These are phyloP conservation scores for Hypomyces perniciosus DNA, from an alignment of 2,329 filamentous ascomycete species.

Conservation along the genomic window DNA sequence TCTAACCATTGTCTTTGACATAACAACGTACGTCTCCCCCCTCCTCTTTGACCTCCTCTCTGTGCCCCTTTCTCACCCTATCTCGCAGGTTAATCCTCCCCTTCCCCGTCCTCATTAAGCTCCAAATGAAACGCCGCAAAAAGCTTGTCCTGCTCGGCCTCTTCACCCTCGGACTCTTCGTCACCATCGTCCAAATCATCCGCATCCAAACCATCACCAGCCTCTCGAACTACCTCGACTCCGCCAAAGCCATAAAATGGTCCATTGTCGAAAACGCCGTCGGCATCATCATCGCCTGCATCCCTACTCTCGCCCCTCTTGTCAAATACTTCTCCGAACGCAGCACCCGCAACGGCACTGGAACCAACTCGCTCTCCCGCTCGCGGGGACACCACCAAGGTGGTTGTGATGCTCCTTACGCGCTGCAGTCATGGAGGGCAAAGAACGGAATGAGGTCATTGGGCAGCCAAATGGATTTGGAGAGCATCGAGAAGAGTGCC, in stretches of 20 bases:
- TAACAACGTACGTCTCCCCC: conserved; percentile 30
- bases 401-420: conserved; percentile 14
- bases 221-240: conserved; percentile 40
- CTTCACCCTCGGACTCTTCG: conserved; percentile 45
- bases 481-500: neutral
- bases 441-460: conserved; percentile 19
- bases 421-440: conserved; percentile 22
- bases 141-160: conserved; percentile 37
- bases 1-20: conserved; percentile 36
- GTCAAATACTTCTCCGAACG: conserved; percentile 30
- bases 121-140: conserved; percentile 32
- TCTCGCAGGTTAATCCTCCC: conserved; percentile 33
- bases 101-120: conserved; percentile 33
- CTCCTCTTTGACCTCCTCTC: neutral
- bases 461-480: conserved; percentile 3
- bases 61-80: neutral
- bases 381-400: neutral
- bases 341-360: conserved; percentile 17
- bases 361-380: neutral
- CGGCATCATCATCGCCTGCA: conserved; percentile 36
- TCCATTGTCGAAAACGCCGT: conserved; percentile 40
- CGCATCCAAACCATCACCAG: conserved; percentile 43
- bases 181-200: conserved; percentile 45
- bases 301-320: conserved; percentile 39
- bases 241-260: conserved; percentile 37